Evolutionary conservation across 345 rosid genomes (phyloP), one percentile per base, ranked within the genome.

Genomic region (Hypericum perforatum): DNA sequence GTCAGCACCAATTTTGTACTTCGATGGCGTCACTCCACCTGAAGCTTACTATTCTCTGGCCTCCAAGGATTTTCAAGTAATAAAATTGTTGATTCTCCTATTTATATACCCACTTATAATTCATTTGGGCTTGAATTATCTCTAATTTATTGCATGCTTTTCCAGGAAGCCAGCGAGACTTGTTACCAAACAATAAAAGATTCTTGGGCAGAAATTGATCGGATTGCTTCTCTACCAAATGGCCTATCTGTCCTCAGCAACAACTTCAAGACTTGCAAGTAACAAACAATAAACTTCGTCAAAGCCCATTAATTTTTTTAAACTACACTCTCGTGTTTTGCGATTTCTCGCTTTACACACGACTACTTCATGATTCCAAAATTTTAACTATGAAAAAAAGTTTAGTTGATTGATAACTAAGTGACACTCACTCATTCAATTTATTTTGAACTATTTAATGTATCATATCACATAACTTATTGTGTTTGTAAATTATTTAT

Each of bases 241-340:
- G 95, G 94, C 44, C 79, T 78, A 3, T 59, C 68, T 3, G 39
- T 63, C 29, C 84, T 89, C 16, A 59, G 86, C 74, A 39, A 63
- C 39, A 79, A 48, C 57, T 89, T 89, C 78, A 76, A 65, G 63
- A 83, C 85, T 58, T 89, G 97, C 84, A 8, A 49, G 82, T 78
- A 70, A 54, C 55, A n/a, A n/a, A 5, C 32, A 22, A 22, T 22
- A 22, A 22, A 22, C 32, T 22, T 22, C 32, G n/a, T n/a, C n/a
- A n/a, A n/a, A n/a, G n/a, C n/a, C n/a, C n/a, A n/a, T n/a, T n/a
- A n/a, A n/a, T n/a, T n/a, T n/a, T n/a, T n/a, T n/a, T n/a, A n/a
- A n/a, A n/a, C n/a, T n/a, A n/a, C n/a, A n/a, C n/a, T n/a, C n/a
- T n/a, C n/a, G n/a, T n/a, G n/a, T n/a, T n/a, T n/a, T n/a, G n/a